Conservation (phyloP, 2,329 filamentous ascomycete genomes). For the Cryphonectria radicalis region DNA sequence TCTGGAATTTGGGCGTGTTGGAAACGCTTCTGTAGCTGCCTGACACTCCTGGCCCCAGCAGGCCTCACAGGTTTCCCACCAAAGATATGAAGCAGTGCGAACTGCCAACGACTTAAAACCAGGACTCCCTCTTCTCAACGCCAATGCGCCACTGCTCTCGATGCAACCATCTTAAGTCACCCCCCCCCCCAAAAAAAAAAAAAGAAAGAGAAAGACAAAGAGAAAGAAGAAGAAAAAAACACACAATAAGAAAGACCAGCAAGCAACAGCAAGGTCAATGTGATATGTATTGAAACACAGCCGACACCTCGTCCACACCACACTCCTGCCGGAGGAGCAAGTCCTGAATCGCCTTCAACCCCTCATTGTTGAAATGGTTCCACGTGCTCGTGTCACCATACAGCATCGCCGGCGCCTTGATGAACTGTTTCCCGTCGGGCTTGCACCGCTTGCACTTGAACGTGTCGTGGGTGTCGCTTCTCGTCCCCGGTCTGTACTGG, state of each 20-base stretch:
- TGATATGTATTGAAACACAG: slow-evolving; percentile 98
- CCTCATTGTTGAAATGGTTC: slow-evolving; percentile 93
- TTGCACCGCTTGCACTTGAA: slow-evolving; percentile 98
- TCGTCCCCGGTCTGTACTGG: slow-evolving; percentile 84
- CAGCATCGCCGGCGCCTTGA: slow-evolving; percentile 92
- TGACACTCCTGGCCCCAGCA: not conserved
- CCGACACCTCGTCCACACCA: slow-evolving; percentile 78
- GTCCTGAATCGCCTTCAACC: slow-evolving; percentile 84
- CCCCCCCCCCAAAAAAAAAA: not conserved
- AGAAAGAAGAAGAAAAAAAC: not conserved
- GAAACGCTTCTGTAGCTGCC: not conserved
- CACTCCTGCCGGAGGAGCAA: slow-evolving; percentile 85
- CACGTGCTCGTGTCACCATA: slow-evolving; percentile 99
- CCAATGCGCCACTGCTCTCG: not conserved
- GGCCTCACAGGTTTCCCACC: not conserved
- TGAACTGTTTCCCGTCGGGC: slow-evolving; percentile 80
- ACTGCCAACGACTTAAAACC: not conserved
- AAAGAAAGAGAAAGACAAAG: not conserved
- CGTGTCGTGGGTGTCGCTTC: slow-evolving; percentile 94
- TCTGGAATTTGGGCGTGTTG: not conserved
- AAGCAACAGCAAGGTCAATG: slow-evolving; percentile 53
- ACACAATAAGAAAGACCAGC: not conserved
- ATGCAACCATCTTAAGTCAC: not conserved
- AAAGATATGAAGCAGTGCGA: slow-evolving; percentile 24
- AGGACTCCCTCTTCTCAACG: slow-evolving; percentile 14